Evolutionary conservation across 1,139 yeast genomes (phyloP), one percentile per base, ranked within the genome.

Genomic region (Blastobotrys malaysiensis): DNA sequence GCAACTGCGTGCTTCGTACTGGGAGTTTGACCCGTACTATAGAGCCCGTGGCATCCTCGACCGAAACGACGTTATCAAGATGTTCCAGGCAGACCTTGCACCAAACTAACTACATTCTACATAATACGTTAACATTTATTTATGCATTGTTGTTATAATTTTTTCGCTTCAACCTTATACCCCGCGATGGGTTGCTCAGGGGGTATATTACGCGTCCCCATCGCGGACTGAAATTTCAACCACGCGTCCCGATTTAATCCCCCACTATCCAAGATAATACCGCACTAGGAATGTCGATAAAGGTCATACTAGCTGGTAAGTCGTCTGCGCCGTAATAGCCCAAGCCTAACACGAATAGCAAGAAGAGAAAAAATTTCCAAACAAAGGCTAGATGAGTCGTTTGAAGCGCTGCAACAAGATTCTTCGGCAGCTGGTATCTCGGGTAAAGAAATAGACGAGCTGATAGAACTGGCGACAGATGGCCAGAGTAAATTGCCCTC

Each of bases 11-110:
- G 69, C 73, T 27, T 84, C 86, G 65, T 89, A 84, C 69, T 74
- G 77, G 66, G 67, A 70, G 47, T 68, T 85, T 54, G 96, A 89
- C 65, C 89, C 91, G 0, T 87, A 84, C 63, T 69, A 86, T 47
- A 81, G 96, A 65, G 80, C 86, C 39, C 80, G 86, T 63, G 79
- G 86, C 22, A 69, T 79, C 36, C 85, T 78, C 65, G 96, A 89
- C 68, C 77, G 89, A 60, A 72, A 71, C 56, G 86, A 85, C 0
- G 61, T 68, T 43, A 66, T 75, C 48, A 64, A 62, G 31, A 65
- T 56, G 51, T 68, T 65, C 62, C 62, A 69, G 57, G 56, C 66
- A 19, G 66, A 63, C 16, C 16, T 31, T n/a, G 14, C 39, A 13
- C 39, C 39, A 31, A 31, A n/a, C 39, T 31, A n/a, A 31, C 26